Base-by-base conservation (phyloP, 768 basidiomycete species). In the Cubamyces sp. region DNA sequence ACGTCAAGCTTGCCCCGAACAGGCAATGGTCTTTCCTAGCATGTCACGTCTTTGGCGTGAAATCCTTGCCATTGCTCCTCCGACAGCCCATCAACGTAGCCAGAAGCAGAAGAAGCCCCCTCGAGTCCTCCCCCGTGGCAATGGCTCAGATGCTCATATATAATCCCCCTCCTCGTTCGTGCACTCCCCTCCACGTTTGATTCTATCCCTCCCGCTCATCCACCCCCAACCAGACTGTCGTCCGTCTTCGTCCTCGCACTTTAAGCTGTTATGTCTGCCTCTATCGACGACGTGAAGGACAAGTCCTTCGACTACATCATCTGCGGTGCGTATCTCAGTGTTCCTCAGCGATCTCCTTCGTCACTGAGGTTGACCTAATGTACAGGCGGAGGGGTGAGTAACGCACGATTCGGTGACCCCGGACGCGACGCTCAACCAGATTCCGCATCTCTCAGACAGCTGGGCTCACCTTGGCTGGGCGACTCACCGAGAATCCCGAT, bases 401-500 rank as follows among this genome's bases (percentile, higher is more conserved):
- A 12, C 4, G 40, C 34, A 18, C 25, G 5, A 12, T 19, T 40
- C 11, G 18, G 7, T 34, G 7, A 15, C 30, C 53, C 34, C 7
- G 2, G 40, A 48, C 6, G 4, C 34, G 34, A 34, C 34, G 9
- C 15, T 49, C 50, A 26, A 16, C 50, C 21, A 2, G 45, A n/a
- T 11, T 19, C 11, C 42, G 6, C 18, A 41, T 3, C 21, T 3
- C 4, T 16, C 21, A 68, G 66, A 66, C 65, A 19, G 76, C 77
- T 5, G 80, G 81, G 12, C 66, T 80, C 28, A 75, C 76, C 3
- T 64, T 81, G 26, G 80, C 79, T 14, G 73, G 72, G 2, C 70
- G 81, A 18, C 70, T 82, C 28, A 66, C 71, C 12, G 75, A 78
- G 52, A 76, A 80, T 60, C 65, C 72, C 1, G 54, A 70, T 42